phyloP scores from a whole-genome alignment of 2,329 filamentous ascomycete genomes.

The Hirsutella minnesotensis region DNA sequence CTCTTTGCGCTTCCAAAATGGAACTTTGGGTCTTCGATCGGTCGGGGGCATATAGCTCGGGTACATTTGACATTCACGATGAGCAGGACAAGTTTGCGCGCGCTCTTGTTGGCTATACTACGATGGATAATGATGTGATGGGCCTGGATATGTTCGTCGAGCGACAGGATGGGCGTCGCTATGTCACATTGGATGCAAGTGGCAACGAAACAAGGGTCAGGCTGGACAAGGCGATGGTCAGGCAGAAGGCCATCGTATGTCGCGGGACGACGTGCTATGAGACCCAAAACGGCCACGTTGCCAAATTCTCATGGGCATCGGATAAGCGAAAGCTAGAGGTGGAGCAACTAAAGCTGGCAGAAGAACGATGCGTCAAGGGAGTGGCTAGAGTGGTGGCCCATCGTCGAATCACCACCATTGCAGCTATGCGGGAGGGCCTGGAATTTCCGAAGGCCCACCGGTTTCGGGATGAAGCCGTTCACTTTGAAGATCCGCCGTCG shows the following conservation, averaged over 20 bases:
- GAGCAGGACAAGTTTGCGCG: slow-evolving; percentile 8
- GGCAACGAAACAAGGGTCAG: slow-evolving; percentile 1
- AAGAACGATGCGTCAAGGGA: slow-evolving; percentile 7
- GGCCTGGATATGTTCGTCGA: slow-evolving; percentile 6
- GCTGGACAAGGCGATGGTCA: slow-evolving; percentile 3
- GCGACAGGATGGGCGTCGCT: not conserved
- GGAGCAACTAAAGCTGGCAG: slow-evolving; percentile 6
- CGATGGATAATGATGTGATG: slow-evolving; percentile 8
- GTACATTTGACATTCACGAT: slow-evolving; percentile 6
- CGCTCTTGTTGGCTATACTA: slow-evolving; percentile 9
- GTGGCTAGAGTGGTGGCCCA: slow-evolving; percentile 7
- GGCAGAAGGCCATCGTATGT: slow-evolving; percentile 8
- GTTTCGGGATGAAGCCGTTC: slow-evolving; percentile 6
- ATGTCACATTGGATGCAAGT: slow-evolving; percentile 2
- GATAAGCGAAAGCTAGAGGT: slow-evolving; percentile 6
- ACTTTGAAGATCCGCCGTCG: slow-evolving; percentile 2
- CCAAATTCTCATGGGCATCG: slow-evolving; percentile 8
- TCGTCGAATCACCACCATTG: slow-evolving; percentile 6
- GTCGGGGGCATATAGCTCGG: slow-evolving; percentile 9
- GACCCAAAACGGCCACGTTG: slow-evolving; percentile 3
- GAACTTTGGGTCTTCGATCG: slow-evolving; percentile 13
- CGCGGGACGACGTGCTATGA: slow-evolving; percentile 8
- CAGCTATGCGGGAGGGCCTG: slow-evolving; percentile 5
- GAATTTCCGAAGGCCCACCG: slow-evolving; percentile 1
- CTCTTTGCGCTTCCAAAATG: slow-evolving; percentile 5